Conservation (phyloP, 2,329 filamentous ascomycete species). For the Hypoxylon rubiginosum region DNA sequence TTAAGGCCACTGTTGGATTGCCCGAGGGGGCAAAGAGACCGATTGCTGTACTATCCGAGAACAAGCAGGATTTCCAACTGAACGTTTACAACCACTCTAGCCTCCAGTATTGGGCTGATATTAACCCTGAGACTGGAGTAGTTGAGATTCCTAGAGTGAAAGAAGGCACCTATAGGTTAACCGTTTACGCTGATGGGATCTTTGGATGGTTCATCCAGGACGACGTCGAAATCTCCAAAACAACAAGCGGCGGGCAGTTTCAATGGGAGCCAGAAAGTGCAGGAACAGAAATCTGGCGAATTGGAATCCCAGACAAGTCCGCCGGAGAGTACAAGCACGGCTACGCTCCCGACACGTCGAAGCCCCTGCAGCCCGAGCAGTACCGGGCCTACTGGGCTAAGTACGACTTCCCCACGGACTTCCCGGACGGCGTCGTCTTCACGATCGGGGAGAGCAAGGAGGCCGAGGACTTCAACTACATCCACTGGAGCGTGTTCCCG, state of each 20-base stretch:
- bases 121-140: constrained; percentile 58
- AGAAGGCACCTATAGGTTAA: constrained; percentile 71
- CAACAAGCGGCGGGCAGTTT: constrained; percentile 55
- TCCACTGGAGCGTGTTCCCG: constrained; percentile 74
- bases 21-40: constrained; percentile 65
- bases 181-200: constrained; percentile 72
- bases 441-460: constrained; percentile 65
- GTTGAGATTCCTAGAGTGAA: constrained; percentile 68
- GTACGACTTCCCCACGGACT: constrained; percentile 71
- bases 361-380: constrained; percentile 66
- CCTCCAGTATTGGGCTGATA: constrained; percentile 73
- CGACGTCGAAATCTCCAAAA: constrained; percentile 56
- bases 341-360: constrained; percentile 60
- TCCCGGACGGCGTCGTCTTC: constrained; percentile 69
- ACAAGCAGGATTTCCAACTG: constrained; percentile 68
- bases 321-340: constrained; percentile 72
- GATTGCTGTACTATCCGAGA: constrained; percentile 68
- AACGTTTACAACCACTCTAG: constrained; percentile 66
- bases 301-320: constrained; percentile 72
- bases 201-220: constrained; percentile 73
- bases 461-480: constrained; percentile 68
- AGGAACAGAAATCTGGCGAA: constrained; percentile 71
- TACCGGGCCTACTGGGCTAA: constrained; percentile 72
- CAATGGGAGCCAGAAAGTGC: constrained; percentile 67
- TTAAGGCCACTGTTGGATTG: constrained; percentile 65